phyloP scores from a whole-genome alignment of 768 basidiomycete genomes.

The Roridomyces roridus region DNA sequence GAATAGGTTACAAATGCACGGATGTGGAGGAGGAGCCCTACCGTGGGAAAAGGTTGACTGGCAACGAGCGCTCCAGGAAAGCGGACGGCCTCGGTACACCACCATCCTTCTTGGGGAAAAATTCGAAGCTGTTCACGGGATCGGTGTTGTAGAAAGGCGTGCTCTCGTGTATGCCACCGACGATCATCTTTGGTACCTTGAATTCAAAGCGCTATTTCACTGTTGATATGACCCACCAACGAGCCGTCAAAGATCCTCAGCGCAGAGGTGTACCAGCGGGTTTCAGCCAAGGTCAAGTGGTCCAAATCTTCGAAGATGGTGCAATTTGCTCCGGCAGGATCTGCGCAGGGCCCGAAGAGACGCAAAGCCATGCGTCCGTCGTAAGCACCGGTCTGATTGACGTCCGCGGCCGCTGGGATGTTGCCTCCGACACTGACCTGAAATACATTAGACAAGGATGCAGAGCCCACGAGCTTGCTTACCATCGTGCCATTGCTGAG shows the following conservation, averaged over 20 bases:
- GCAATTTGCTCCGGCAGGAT: conserved; percentile 30
- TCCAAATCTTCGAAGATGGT: conserved; percentile 35
- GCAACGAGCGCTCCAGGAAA: conserved; percentile 48
- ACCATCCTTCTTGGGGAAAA: conserved; percentile 38
- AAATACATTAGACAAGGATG: neutral
- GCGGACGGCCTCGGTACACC: conserved; percentile 40
- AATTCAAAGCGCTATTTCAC: conserved; percentile 9
- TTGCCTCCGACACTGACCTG: conserved; percentile 25
- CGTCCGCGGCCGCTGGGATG: neutral
- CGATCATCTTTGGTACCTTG: conserved; percentile 31
- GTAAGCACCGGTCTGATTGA: neutral
- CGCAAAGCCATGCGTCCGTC: conserved; percentile 29
- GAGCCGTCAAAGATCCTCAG: conserved; percentile 35
- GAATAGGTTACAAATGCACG: neutral
- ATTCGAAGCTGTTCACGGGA: conserved; percentile 37
- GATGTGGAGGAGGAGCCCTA: conserved; percentile 28
- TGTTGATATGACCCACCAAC: conserved; percentile 23
- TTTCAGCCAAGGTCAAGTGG: conserved; percentile 42
- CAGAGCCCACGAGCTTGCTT: neutral
- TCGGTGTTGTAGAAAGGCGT: conserved; percentile 34
- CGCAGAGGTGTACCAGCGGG: conserved; percentile 30
- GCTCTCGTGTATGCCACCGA: conserved; percentile 34
- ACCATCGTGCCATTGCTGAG: conserved; percentile 42
- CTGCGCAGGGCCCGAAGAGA: conserved; percentile 35
- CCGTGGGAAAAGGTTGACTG: conserved; percentile 58